Base-by-base conservation (phyloP, 148 eudicot species). In the Rhododendron molle region DNA sequence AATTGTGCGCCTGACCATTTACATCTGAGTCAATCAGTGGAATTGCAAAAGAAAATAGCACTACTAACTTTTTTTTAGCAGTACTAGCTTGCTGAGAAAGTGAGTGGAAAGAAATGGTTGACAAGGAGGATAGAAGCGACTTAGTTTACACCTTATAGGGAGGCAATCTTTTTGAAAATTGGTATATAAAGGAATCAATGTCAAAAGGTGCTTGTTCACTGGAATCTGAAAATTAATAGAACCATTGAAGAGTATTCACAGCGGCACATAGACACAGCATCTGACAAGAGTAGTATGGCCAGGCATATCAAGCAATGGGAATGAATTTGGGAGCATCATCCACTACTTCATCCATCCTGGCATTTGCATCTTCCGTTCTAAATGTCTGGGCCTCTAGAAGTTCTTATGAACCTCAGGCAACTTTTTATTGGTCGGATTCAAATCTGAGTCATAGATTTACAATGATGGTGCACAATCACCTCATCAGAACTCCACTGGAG, bases 241-340 rank as follows among this genome's bases (percentile, higher is more conserved):
- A 62, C 30, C 28, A 49, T 49, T 79, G 81, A 79, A 13, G 10
- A 79, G 21, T 7, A 47, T 79, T 11, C 20, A 26, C 38, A 79
- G 15, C 3, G 12, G 65, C 46, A 28, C 56, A 18, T 60, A 32
- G 34, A n/a, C 46, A 50, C 52, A 20, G 83, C 74, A 69, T 69
- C 74, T 69, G 7, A 30, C 36, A 3, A 69, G 74, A 30, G 74
- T 28, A 65, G 32, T 8, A 65, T n/a, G 30, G 74, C 1, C 44
- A 40, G 44, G 44, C 18, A 26, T 28, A 13, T 28, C 14, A 69
- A 69, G 74, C 74, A 69, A 14, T 26, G 74, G 67, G 43, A 52
- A 80, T 54, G 83, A 80, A 54, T 32, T 36, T 52, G 38, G 83
- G 83, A 80, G 44, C 38, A 54, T 80, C 67, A 43, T 80, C 81